Evolutionary conservation across 129 eudicot species (phyloP).

Genomic region (Sambucus nigra): DNA sequence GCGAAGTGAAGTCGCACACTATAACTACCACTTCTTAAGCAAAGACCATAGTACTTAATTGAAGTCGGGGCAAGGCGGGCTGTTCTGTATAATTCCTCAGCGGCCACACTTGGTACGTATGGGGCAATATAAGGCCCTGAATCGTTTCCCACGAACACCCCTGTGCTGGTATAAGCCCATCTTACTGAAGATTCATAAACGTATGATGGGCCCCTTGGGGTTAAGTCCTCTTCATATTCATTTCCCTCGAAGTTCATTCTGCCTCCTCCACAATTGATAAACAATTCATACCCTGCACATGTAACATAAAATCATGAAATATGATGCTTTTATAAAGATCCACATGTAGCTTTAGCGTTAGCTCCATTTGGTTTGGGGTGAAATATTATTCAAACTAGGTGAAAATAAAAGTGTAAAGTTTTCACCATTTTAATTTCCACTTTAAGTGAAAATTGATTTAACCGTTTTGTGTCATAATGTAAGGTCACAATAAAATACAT

Average conservation of each 20-base stretch:
- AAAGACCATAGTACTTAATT: constrained; percentile 59
- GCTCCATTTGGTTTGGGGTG: too few species aligned
- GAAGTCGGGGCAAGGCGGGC: constrained; percentile 75
- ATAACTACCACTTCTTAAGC: constrained; percentile 64
- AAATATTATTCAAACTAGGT: too few species aligned
- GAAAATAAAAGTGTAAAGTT: too few species aligned
- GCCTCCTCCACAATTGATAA: constrained; percentile 73
- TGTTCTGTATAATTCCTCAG: constrained; percentile 32
- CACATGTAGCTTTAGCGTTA: too few species aligned
- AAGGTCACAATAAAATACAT: constrained; percentile 11
- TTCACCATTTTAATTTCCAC: too few species aligned
- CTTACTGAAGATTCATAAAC: constrained; percentile 24
- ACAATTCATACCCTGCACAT: constrained; percentile 44
- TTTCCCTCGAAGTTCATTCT: constrained; percentile 31
- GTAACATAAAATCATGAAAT: constrained; percentile 5
- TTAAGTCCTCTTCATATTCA: constrained; percentile 39
- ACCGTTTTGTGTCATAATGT: too few species aligned
- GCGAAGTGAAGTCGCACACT: constrained; percentile 81
- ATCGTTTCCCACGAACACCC: constrained; percentile 36
- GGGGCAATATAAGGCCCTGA: constrained; percentile 15
- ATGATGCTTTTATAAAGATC: too few species aligned
- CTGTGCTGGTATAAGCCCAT: constrained; percentile 80
- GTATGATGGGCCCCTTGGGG: constrained; percentile 32
- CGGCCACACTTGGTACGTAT: constrained; percentile 15
- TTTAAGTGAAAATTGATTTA: too few species aligned